Evolutionary conservation across 2,329 filamentous ascomycete genomes (phyloP), one percentile per base, ranked within the genome.

Genomic region (Didymella pomorum): DNA sequence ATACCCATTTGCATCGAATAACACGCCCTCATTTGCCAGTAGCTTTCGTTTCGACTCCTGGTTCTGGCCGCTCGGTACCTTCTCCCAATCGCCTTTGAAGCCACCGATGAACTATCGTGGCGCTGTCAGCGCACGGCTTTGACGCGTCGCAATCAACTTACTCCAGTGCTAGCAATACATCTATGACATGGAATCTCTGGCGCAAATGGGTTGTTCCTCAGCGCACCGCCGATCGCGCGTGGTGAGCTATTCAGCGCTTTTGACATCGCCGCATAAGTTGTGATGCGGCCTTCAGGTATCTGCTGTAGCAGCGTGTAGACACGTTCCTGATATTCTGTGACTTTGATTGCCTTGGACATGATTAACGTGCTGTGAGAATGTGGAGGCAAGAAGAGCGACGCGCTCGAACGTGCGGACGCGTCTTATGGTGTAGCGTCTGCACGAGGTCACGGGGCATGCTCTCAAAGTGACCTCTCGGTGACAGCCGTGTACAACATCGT

Each of bases 181-280:
- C 92, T 84, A 76, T 96, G 92, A 66, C 92, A 96, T 1, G 92
- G 92, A 4, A 94, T 89, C 31, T 86, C 83, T 0, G 92, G 92
- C 14, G 92, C 92, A 69, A 94, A 96, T 0, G 92, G 92, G 72
- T 96, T 96, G 33, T 78, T 81, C 18, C 89, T 84, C 71, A 96
- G 81, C 1, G 91, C 91, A 58, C 90, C 92, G 16, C 91, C 91
- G 5, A 95, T 86, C 0, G 91, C 91, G 41, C 91, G 83, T 1
- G 91, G 89, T 3, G 89, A 91, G 21, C 90, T 92, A 11, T 80
- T 76, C 16, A 94, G 82, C 57, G 89, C 84, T 9, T 82, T 82
- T 0, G 92, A 87, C 52, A 96, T 80, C 1, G 89, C 82, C 3
- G 85, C 89, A 78, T 97, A 96, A 0, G 92, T 94, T 0, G 90